Base-by-base conservation (phyloP, 129 eudicot species). In the Arctium lappa region DNA sequence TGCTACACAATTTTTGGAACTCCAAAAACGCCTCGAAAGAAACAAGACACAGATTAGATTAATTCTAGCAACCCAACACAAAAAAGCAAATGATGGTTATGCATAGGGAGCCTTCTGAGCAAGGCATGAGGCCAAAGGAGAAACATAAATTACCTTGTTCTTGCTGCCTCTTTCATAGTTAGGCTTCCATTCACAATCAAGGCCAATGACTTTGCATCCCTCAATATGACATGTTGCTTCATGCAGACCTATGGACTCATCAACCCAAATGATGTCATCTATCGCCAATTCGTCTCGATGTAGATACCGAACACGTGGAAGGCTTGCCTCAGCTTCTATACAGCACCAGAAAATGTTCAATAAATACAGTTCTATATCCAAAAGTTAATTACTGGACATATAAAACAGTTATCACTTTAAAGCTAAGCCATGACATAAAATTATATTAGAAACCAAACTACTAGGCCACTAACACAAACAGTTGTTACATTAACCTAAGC, bases 131-230 rank as follows among this genome's bases (percentile, higher is more conserved):
- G 32, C 33, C 32, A 69, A 12, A 39, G 42, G 40, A 62, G n/a
- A 37, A 30, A 30, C 18, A 74, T 34, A 22, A 73, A 22, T 10
- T 87, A 96, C 99, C 98, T 92, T 94, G 88, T 86, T 95, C 73
- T 81, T 84, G 85, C 92, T 82, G 66, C 98, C 97, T 84, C 90
- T 96, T 56, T 72, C 91, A 86, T 89, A 96, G 78, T 85, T 90
- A 79, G 99, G 98, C 86, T 93, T 96, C 99, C 99, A 96, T 83
- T 96, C 99, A 89, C 97, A 93, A 88, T 96, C 99, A 88, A 96
- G 60, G n/a, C 99, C 99, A 71, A 96, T 84, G 73, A 96, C 94
- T 86, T 96, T 96, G 84, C 94, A 89, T 34, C 86, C 87, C 85
- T 96, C 94, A 75, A 93, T 83, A 68, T 93, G 87, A 85, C 82